These are phyloP conservation scores for Avena sativa DNA, from an alignment of 176 grass and related monocot species.

Conservation along the genomic window DNA sequence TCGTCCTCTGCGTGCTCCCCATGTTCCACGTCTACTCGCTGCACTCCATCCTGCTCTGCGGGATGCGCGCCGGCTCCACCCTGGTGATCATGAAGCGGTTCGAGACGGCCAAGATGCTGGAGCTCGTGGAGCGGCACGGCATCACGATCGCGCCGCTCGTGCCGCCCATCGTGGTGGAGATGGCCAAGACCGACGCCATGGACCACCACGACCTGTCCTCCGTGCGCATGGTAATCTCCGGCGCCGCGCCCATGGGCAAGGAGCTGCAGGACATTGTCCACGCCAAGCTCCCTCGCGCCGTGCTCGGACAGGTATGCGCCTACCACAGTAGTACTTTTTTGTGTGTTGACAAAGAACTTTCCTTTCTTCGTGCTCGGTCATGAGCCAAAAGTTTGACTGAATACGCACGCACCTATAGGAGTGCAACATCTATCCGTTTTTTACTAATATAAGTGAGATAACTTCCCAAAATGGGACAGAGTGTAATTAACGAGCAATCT, in stretches of 20 bases:
- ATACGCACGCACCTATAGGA: neutral
- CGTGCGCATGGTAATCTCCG: constrained; percentile 71
- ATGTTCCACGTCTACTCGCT: constrained; percentile 95
- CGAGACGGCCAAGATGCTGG: constrained; percentile 58
- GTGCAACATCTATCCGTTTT: neutral
- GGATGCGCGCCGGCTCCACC: constrained; percentile 63
- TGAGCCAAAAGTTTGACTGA: neutral
- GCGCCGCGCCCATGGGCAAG: constrained; percentile 88
- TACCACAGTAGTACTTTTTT: neutral
- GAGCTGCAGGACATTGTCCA: constrained; percentile 73
- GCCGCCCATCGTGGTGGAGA: constrained; percentile 80
- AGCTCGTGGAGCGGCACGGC: constrained; percentile 59
- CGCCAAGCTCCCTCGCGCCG: constrained; percentile 62
- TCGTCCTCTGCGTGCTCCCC: constrained; percentile 80
- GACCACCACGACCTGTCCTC: constrained; percentile 71
- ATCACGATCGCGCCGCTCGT: constrained; percentile 70
- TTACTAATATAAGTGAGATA: neutral
- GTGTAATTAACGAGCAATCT: neutral
- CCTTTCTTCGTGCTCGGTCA: neutral
- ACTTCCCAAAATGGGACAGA: neutral
- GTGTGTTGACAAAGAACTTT: neutral
- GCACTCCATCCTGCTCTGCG: constrained; percentile 69
- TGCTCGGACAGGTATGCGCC: constrained; percentile 71
- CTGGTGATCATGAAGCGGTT: constrained; percentile 78
- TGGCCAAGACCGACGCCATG: constrained; percentile 62